phyloP scores from a whole-genome alignment of 805 yeast genomes.

The Diddensiella transvaalensis region DNA sequence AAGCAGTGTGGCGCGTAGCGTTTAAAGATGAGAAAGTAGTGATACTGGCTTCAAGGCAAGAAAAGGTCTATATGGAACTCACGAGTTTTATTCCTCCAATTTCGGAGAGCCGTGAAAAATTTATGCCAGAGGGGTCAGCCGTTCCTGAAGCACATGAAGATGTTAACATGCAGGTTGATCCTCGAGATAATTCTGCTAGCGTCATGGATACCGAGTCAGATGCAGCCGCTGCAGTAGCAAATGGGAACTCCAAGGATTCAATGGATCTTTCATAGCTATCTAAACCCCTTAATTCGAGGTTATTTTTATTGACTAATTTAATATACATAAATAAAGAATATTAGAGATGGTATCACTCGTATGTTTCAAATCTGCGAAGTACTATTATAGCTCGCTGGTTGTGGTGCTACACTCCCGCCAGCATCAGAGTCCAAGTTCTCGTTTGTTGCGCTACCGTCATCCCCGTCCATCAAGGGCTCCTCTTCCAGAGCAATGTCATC shows the following conservation, averaged over 20 bases:
- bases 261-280: background rate
- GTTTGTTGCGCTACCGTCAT: constrained; percentile 5
- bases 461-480: constrained; percentile 8
- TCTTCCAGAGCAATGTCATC: constrained; percentile 8
- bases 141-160: background rate
- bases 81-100: constrained; percentile 34
- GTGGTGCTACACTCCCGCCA: too few relatives aligned
- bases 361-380: background rate
- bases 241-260: background rate
- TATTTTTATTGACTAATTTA: background rate
- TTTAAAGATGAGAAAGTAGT: constrained; percentile 39
- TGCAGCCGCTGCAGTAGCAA: background rate
- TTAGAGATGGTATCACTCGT: background rate
- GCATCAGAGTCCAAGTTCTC: background rate
- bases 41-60: constrained; percentile 33
- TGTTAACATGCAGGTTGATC: background rate
- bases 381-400: too few relatives aligned
- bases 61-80: constrained; percentile 35
- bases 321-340: background rate
- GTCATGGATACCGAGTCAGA: background rate
- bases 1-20: constrained; percentile 41
- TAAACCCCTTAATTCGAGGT: too few relatives aligned
- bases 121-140: background rate
- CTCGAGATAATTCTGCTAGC: background rate
- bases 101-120: background rate